Evolutionary conservation across 1,139 yeast genomes (phyloP), one percentile per base, ranked within the genome.

Genomic region (Candida sp.): DNA sequence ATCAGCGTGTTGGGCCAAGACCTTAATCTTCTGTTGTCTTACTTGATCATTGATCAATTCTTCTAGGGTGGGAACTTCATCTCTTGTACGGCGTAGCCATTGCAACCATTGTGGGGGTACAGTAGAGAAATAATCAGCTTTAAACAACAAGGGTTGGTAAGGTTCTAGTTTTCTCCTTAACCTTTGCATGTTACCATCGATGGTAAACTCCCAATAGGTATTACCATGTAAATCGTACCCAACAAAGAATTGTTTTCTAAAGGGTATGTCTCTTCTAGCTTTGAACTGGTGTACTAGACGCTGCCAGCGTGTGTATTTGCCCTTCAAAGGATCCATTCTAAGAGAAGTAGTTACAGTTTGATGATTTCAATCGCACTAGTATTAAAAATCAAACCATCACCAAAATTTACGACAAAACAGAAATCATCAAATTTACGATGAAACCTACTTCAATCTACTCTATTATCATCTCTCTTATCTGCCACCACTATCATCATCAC

Each of bases 161-260:
- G 84, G 84, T 46, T 76, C 77, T 51, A 76, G 63, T 48, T 77
- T 75, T 36, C 84, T 54, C 43, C 84, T 61, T 41, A 79, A 66
- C 45, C 77, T 55, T 38, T 63, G 71, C 64, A 62, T 53, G 51
- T 67, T 69, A 4, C 77, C 82, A 49, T 79, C 82, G 8, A 69
- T 56, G 39, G 76, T 73, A 62, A 85, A 82, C 59, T 87, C 96
- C 95, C 95, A 87, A 62, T 83, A 87, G 3, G 93, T 82, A 59
- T 87, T 87, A 4, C 95, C 96, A 39, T 81, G 82, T 19, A 87
- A 69, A 56, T 87, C 96, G 57, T 86, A 87, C 7, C 96, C 81
- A n/a, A 79, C 64, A 49, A 81, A 80, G 53, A 75, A 81, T 55
- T 65, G 68, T 47, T 67, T 69, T 43, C 88, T 74, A 61, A 85